Evolutionary conservation across 1,284 basidiomycete genomes (phyloP), one percentile per base, ranked within the genome.

Genomic region (Pterulicium gracile): DNA sequence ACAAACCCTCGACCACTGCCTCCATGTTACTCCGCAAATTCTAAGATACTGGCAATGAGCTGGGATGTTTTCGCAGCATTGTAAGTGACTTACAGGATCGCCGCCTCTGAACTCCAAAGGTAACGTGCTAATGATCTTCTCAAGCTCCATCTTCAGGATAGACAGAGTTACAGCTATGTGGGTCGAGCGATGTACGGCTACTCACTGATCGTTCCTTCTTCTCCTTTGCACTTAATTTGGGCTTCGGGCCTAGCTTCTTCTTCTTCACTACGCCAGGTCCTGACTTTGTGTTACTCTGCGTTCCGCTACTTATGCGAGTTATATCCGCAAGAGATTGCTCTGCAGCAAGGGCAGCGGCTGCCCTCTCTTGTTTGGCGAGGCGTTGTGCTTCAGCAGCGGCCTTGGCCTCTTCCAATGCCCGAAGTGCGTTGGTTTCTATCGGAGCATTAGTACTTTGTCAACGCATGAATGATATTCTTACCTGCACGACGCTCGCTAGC

Each of bases 51-150:
- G 18, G 18, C 18, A n/a, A 24, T 43, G 45, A 47, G 18, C 51
- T 13, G 43, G 44, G 32, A 49, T 7, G 21, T 24, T 3, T 2
- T 13, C 17, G 24, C 5, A 1, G 13, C 24, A 34, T 21, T 47
- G 27, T 15, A 27, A 39, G 19, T 14, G 10, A 47, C 81, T 49
- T 56, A 88, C 88, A 2, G 85, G 81, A 61, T 95, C 89, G 55
- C 73, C 83, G 13, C 92, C 91, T 36, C 92, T 75, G 61, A 92
- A 97, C 62, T 96, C 93, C 19, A 96, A 71, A 0, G 93, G 93
- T 24, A 96, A 67, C 48, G 76, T 79, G 24, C 82, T 75, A 35
- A 95, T 77, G 27, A 91, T 75, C 50, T 75, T 77, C 50, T 90
- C 85, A 18, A 91, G 70, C 49, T 73, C 73, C 43, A 84, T 59